Base-by-base conservation (phyloP, 2,329 filamentous ascomycete species). In the Neoascochyta sp. region DNA sequence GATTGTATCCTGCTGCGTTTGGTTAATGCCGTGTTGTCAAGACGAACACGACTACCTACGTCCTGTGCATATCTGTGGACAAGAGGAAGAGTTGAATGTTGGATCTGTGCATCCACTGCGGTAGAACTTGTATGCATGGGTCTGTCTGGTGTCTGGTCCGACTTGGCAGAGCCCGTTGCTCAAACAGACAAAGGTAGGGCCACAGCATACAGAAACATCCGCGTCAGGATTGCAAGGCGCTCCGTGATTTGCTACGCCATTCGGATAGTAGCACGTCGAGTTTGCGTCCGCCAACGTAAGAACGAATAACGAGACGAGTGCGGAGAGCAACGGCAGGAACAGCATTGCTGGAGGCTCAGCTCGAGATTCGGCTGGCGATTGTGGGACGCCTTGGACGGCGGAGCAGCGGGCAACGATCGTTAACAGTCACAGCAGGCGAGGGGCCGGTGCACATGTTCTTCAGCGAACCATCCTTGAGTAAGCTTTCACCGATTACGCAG, bases 21-120 rank as follows among this genome's bases (percentile, higher is more conserved):
- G 30, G n/a, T n/a, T n/a, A n/a, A n/a, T n/a, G n/a, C n/a, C n/a
- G n/a, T n/a, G n/a, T n/a, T n/a, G n/a, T n/a, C n/a, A n/a, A n/a
- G n/a, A n/a, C n/a, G n/a, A n/a, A n/a, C n/a, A n/a, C n/a, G 12
- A 10, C n/a, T 21, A 46, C 45, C 31, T 32, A 52, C 47, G n/a
- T 17, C 25, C 34, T 16, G 30, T 22, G 23, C 47, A 52, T 11
- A 47, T 22, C 11, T 29, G 28, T n/a, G 47, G 46, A 20, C 45
- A 52, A n/a, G 25, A 22, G n/a, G 36, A 32, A 7, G 47, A 52
- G 22, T 44, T 43, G 35, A 41, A 52, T 4, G 34, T 34, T 14
- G 36, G 14, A 31, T 52, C 47, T n/a, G 45, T 50, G 17, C 46
- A 52, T 7, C 37, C 39, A 18, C 39, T 48, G 22, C 46, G 39